phyloP scores from a whole-genome alignment of 768 basidiomycete genomes.

The Gelatoporia subvermispora region DNA sequence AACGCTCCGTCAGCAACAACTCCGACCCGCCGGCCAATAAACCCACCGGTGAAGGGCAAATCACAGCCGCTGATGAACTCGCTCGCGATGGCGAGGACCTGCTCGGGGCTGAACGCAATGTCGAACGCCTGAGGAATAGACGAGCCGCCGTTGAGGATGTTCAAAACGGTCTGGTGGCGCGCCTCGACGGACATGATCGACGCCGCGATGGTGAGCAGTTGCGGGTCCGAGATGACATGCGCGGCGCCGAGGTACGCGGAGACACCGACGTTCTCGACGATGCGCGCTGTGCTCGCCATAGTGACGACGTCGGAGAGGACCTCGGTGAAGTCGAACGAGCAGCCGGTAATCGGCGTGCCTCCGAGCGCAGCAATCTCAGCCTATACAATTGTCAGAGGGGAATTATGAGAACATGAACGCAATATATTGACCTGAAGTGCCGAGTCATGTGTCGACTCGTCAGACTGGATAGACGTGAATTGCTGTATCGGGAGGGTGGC shows the following conservation, averaged over 20 bases:
- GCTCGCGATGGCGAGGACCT: slow-evolving; percentile 67
- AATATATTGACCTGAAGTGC: slow-evolving; percentile 42
- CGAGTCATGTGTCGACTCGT: slow-evolving; percentile 57
- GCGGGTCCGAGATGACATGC: slow-evolving; percentile 53
- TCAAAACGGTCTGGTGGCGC: slow-evolving; percentile 77
- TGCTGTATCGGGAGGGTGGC: slow-evolving; percentile 54
- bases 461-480: slow-evolving; percentile 51
- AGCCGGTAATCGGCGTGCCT: slow-evolving; percentile 45
- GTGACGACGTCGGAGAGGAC: slow-evolving; percentile 61
- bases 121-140: slow-evolving; percentile 71
- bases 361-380: slow-evolving; percentile 50
- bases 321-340: slow-evolving; percentile 64
- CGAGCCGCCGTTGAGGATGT: slow-evolving; percentile 57
- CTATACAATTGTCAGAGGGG: slow-evolving; percentile 21
- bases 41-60: slow-evolving; percentile 50
- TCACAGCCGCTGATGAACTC: slow-evolving; percentile 69
- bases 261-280: slow-evolving; percentile 75
- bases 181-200: slow-evolving; percentile 78
- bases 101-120: slow-evolving; percentile 59
- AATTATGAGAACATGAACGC: background rate
- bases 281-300: slow-evolving; percentile 67
- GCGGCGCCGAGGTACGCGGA: slow-evolving; percentile 74
- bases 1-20: background rate
- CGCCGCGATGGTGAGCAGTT: slow-evolving; percentile 58
- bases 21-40: background rate